Percentiles rank a stretch among this genome's conserved stretches.
phyloP scores from a whole-genome alignment of 306 rosid genomes.

The Boehmeria nivea region DNA sequence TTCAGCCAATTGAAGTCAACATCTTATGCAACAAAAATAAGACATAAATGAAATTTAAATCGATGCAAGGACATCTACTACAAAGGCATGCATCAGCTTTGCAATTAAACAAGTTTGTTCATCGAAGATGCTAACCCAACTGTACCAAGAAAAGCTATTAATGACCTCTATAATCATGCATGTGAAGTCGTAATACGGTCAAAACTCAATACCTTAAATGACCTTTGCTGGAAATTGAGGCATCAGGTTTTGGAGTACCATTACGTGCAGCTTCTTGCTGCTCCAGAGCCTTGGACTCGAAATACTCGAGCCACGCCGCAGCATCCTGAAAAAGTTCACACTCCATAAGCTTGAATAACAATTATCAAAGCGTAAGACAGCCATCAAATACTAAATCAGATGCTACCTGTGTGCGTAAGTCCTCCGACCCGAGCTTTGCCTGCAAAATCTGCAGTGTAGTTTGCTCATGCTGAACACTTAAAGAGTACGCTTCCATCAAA shows the following conservation, averaged over 20 bases:
- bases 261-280: constrained; percentile 98
- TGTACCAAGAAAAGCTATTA: too few relatives aligned
- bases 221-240: constrained; percentile 98
- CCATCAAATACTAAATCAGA: not conserved
- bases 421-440: constrained; percentile 93
- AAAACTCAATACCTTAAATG: constrained; percentile 98
- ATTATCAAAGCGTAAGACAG: not conserved
- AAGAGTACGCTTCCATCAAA: constrained; percentile 95
- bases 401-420: constrained; percentile 87
- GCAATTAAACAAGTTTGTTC: not conserved
- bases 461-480: constrained; percentile 96
- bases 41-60: too few relatives aligned
- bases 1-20: not conserved
- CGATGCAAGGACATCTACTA: too few relatives aligned
- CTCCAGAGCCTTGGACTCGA: constrained; percentile 96
- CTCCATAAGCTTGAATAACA: constrained; percentile 11
- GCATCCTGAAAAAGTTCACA: constrained; percentile 63
- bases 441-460: constrained; percentile 93
- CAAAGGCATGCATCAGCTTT: not conserved
- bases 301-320: constrained; percentile 99
- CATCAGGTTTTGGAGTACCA: constrained; percentile 98
- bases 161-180: not conserved
- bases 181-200: not conserved
- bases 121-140: not conserved
- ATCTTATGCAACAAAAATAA: not conserved